Percentiles rank a stretch among this genome's conserved stretches.
These are phyloP conservation scores for Claviceps purpurea DNA, from an alignment of 2,329 filamentous ascomycete genomes.

Conservation along the genomic window DNA sequence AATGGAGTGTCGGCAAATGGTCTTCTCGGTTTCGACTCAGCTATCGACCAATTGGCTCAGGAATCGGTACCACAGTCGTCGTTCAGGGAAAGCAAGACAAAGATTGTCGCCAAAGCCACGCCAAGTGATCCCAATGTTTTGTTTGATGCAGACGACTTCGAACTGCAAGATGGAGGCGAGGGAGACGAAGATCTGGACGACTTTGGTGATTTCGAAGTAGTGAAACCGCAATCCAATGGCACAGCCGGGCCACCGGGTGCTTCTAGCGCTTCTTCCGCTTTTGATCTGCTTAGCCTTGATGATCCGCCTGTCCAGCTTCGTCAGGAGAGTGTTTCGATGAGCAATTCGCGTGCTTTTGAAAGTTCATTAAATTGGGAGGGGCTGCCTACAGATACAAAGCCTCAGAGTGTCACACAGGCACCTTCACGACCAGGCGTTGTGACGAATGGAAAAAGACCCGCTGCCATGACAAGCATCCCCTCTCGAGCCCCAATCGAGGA, in stretches of 20 bases:
- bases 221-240: conserved; percentile 10
- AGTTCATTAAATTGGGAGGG: conserved; percentile 16
- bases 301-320: conserved; percentile 12
- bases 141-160: conserved; percentile 51
- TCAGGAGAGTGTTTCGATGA: not conserved
- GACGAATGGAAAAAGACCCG: not conserved
- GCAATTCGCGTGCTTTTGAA: conserved; percentile 2
- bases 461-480: conserved; percentile 1
- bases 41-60: conserved; percentile 6
- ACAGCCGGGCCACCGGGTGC: not conserved
- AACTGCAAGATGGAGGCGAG: conserved; percentile 24
- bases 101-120: conserved; percentile 12
- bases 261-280: conserved; percentile 6
- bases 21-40: not conserved
- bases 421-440: conserved; percentile 30
- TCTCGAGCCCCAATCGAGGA: conserved; percentile 16
- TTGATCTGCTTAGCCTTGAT: conserved; percentile 29
- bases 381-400: conserved; percentile 22
- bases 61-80: conserved; percentile 5
- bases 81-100: conserved; percentile 7
- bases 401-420: conserved; percentile 32
- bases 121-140: conserved; percentile 39
- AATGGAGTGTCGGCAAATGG: not conserved
- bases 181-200: conserved; percentile 36
- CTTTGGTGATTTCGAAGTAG: conserved; percentile 49